Evolutionary conservation across 225 moss, liverwort and hornwort genomes (phyloP).

Genomic region (Sphagnum contortum): DNA sequence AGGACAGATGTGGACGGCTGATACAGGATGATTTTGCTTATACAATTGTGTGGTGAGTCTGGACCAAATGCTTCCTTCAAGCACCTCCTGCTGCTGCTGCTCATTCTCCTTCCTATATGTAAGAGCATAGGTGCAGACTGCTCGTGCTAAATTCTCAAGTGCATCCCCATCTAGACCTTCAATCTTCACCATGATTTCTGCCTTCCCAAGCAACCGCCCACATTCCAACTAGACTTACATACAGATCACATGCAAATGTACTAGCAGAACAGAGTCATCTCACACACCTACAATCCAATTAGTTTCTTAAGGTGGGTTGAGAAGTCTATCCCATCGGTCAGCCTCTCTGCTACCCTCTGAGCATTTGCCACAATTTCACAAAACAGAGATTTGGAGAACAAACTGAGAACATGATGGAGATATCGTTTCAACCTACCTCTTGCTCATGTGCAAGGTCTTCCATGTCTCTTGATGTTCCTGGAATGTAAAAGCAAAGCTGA

Average conservation of each 20-base stretch:
- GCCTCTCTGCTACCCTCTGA: too few species aligned
- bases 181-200: constrained; percentile 39
- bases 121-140: constrained; percentile 52
- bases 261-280: too few species aligned
- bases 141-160: constrained; percentile 53
- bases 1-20: constrained; percentile 37
- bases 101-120: constrained; percentile 45
- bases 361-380: too few species aligned
- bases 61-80: constrained; percentile 10
- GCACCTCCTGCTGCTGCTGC: constrained; percentile 16
- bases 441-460: constrained; percentile 36
- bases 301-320: too few species aligned
- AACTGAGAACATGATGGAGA: neutral
- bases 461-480: constrained; percentile 52
- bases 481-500: constrained; percentile 50
- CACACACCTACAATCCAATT: too few species aligned
- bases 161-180: constrained; percentile 46
- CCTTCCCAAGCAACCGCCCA: constrained; percentile 8
- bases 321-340: too few species aligned
- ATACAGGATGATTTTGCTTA: constrained; percentile 14
- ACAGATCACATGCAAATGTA: too few species aligned
- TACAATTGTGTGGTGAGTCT: constrained; percentile 11
- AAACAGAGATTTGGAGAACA: too few species aligned
- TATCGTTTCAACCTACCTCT: constrained; percentile 14
- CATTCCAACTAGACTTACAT: too few species aligned